Evolutionary conservation across 2,329 filamentous ascomycete genomes (phyloP).

Genomic region (Curvularia spicifera): DNA sequence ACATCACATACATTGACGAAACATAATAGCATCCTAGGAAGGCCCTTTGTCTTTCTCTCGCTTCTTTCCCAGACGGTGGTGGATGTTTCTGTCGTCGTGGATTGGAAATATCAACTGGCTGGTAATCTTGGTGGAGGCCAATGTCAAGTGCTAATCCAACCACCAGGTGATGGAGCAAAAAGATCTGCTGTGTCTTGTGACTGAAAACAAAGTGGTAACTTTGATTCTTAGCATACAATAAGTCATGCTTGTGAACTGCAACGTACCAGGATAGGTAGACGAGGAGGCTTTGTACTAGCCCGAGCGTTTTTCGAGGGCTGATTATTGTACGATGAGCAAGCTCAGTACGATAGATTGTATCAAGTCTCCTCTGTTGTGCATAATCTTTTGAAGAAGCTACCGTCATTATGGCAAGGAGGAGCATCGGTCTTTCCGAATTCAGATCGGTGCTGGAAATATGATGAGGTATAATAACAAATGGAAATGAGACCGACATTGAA

Average conservation of each 20-base stretch:
- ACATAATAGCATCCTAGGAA: slow-evolving; percentile 46
- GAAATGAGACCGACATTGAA: slow-evolving; percentile 27
- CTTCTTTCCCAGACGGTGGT: slow-evolving; percentile 22
- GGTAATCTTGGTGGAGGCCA: slow-evolving; percentile 33
- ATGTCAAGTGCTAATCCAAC: slow-evolving; percentile 44
- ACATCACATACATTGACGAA: slow-evolving; percentile 35
- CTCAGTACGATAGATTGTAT: slow-evolving; percentile 36
- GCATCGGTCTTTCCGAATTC: slow-evolving; percentile 37
- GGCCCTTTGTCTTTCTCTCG: slow-evolving; percentile 38
- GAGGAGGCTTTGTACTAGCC: slow-evolving; percentile 42
- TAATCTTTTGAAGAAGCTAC: slow-evolving; percentile 40
- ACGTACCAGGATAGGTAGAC: slow-evolving; percentile 44
- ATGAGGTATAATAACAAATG: slow-evolving; percentile 38
- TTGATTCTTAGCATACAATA: slow-evolving; percentile 7
- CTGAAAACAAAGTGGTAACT: slow-evolving; percentile 48
- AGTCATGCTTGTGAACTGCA: neutral
- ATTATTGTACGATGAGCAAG: slow-evolving; percentile 45
- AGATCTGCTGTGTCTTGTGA: slow-evolving; percentile 46
- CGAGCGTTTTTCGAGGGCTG: slow-evolving; percentile 34
- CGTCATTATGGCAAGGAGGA: slow-evolving; percentile 41
- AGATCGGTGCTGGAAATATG: slow-evolving; percentile 26
- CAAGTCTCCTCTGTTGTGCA: slow-evolving; percentile 34
- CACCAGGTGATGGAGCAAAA: slow-evolving; percentile 41
- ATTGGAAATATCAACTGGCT: slow-evolving; percentile 22
- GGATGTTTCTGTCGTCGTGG: slow-evolving; percentile 21